Percentiles rank a stretch among this genome's conserved stretches.
phyloP scores from a whole-genome alignment of 108 stramenopile species.

The Skeletonema potamos region DNA sequence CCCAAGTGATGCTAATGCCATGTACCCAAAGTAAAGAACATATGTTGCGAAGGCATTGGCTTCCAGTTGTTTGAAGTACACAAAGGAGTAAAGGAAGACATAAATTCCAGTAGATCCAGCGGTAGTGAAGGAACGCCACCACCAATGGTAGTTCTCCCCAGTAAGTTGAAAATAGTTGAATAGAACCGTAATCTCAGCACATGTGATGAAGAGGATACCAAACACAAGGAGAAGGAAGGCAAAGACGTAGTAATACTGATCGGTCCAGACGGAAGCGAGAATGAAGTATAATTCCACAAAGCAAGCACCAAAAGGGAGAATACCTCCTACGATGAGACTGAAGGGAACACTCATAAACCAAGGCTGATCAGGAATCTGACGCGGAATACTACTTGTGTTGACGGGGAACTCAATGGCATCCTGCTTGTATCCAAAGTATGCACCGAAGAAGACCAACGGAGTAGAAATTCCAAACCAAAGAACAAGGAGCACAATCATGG shows the following conservation, averaged over 20 bases:
- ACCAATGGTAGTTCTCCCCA: slow-evolving; percentile 99
- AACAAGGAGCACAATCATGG: slow-evolving; percentile 86
- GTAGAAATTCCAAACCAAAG: slow-evolving; percentile 97
- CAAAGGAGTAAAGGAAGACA: slow-evolving; percentile 93
- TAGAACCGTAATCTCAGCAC: slow-evolving; percentile 96
- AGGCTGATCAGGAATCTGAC: slow-evolving; percentile 93
- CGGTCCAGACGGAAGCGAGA: slow-evolving; percentile 92
- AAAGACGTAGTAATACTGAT: slow-evolving; percentile 99
- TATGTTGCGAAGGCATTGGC: slow-evolving; percentile 88
- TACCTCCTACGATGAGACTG: slow-evolving; percentile 1
- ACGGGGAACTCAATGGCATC: slow-evolving; percentile 95
- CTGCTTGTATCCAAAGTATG: slow-evolving; percentile 97
- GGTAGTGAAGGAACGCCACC: slow-evolving; percentile 97
- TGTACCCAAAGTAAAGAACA: slow-evolving; percentile 98
- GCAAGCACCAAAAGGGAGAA: slow-evolving; percentile 34
- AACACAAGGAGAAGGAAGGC: slow-evolving; percentile 96
- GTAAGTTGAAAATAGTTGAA: slow-evolving; percentile 99
- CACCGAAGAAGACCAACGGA: slow-evolving; percentile 95
- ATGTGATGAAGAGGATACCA: slow-evolving; percentile 92
- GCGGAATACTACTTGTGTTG: slow-evolving; percentile 87
- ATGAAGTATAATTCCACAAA: slow-evolving; percentile 99
- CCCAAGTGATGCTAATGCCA: slow-evolving; percentile 88
- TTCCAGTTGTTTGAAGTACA: slow-evolving; percentile 93
- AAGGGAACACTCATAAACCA: slow-evolving; percentile 89
- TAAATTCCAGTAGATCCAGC: slow-evolving; percentile 93